These are phyloP conservation scores for Talaromyces piceae DNA, from an alignment of 2,329 filamentous ascomycete species.

Conservation along the genomic window DNA sequence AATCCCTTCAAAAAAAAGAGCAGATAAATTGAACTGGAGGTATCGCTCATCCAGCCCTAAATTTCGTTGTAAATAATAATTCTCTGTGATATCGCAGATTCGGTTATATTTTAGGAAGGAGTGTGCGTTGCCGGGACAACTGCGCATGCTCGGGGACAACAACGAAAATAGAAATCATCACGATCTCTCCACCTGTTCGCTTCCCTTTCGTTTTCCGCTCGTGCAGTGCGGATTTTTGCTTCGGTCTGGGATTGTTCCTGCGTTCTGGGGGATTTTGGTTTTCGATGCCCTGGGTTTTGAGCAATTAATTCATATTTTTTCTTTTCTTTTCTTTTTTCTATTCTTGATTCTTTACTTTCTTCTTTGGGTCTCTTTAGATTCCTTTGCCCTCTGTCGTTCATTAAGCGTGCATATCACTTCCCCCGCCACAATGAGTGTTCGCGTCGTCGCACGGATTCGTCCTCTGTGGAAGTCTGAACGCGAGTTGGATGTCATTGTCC, in stretches of 20 bases:
- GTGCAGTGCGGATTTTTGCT: slow-evolving; percentile 1
- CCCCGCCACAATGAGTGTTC: slow-evolving; percentile 47
- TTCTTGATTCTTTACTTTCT: background rate
- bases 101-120: too few relatives aligned
- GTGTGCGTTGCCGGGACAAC: slow-evolving; percentile 18
- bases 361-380: background rate
- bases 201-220: background rate
- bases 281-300: background rate
- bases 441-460: slow-evolving; percentile 84
- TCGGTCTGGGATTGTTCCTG: background rate
- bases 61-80: background rate
- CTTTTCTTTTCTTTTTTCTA: background rate
- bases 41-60: too few relatives aligned
- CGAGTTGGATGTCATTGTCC: slow-evolving; percentile 81
- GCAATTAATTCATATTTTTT: background rate
- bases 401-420: background rate
- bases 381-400: background rate
- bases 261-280: background rate
- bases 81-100: too few relatives aligned
- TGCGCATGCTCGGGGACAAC: background rate
- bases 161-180: background rate
- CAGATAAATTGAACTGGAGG: too few relatives aligned
- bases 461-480: slow-evolving; percentile 79
- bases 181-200: background rate
- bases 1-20: too few relatives aligned